phyloP scores from a whole-genome alignment of 805 yeast species.

The Yarrowia yakushimensis region DNA sequence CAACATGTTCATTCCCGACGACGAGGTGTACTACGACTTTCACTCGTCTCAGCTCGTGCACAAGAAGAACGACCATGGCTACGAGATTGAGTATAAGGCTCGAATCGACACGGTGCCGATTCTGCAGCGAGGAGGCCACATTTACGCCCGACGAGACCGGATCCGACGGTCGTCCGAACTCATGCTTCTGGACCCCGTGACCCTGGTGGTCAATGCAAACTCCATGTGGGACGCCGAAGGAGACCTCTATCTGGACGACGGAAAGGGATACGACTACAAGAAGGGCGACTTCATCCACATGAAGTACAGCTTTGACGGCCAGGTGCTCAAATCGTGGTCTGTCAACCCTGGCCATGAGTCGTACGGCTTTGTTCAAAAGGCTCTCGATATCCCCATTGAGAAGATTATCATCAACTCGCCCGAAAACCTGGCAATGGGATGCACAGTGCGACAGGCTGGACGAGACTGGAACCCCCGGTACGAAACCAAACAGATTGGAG shows the following conservation, averaged over 20 bases:
- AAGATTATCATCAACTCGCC: constrained; percentile 26
- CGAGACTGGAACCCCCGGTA: neutral
- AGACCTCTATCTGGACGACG: constrained; percentile 75
- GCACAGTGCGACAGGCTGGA: neutral
- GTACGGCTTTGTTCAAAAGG: neutral
- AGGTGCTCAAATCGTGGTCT: constrained; percentile 24
- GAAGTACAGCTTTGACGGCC: constrained; percentile 41
- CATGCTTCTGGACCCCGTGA: constrained; percentile 76
- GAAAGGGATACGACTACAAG: constrained; percentile 59
- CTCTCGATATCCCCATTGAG: constrained; percentile 27
- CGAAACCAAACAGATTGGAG: neutral
- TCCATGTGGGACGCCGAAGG: constrained; percentile 50
- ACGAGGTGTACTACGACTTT: constrained; percentile 41
- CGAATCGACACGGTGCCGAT: constrained; percentile 66
- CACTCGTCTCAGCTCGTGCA: neutral
- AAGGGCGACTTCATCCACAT: constrained; percentile 49
- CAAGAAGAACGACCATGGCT: constrained; percentile 25
- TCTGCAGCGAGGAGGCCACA: constrained; percentile 72
- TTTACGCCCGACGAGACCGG: constrained; percentile 64
- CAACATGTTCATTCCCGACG: constrained; percentile 50
- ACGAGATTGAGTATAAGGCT: constrained; percentile 39
- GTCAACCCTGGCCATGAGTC: constrained; percentile 13
- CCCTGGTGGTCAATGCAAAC: constrained; percentile 59
- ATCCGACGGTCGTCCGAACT: constrained; percentile 74
- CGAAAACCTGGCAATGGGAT: neutral